Percentiles rank a stretch among this genome's conserved stretches.
These are phyloP conservation scores for Strobilomyces dryophilus DNA, from an alignment of 768 basidiomycete genomes.

Conservation along the genomic window DNA sequence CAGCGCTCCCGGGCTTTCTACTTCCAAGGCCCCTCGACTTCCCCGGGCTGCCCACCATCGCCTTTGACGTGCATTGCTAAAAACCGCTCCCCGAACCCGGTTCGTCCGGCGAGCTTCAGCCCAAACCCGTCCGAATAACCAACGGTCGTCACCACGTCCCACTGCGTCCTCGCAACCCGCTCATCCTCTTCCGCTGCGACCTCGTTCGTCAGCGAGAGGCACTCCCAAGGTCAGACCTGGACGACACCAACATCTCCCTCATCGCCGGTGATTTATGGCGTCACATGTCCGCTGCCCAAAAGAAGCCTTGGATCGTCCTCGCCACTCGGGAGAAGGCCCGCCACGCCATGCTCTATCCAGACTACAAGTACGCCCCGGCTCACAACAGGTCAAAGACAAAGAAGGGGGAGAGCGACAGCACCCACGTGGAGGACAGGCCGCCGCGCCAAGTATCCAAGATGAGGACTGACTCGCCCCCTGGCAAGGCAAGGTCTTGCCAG, in stretches of 20 bases:
- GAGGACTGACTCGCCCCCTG: neutral
- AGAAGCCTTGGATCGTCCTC: slow-evolving; percentile 47
- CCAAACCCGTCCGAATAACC: slow-evolving; percentile 11
- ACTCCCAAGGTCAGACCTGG: slow-evolving; percentile 50
- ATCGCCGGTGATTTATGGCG: slow-evolving; percentile 67
- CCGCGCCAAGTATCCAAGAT: slow-evolving; percentile 10
- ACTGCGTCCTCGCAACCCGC: slow-evolving; percentile 72
- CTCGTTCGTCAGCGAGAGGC: slow-evolving; percentile 60
- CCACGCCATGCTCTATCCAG: slow-evolving; percentile 40
- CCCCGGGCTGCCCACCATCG: neutral
- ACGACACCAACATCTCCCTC: slow-evolving; percentile 66
- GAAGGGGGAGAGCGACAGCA: slow-evolving; percentile 15
- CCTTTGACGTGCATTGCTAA: neutral
- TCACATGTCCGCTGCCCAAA: slow-evolving; percentile 43
- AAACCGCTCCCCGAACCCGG: slow-evolving; percentile 27
- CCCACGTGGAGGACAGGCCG: slow-evolving; percentile 5
- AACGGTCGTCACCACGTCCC: slow-evolving; percentile 49
- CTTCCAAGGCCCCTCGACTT: slow-evolving; percentile 7
- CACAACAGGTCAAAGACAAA: slow-evolving; percentile 18
- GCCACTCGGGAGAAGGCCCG: slow-evolving; percentile 45
- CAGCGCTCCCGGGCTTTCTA: slow-evolving; percentile 7
- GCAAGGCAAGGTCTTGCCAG: slow-evolving; percentile 5
- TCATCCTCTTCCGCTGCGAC: slow-evolving; percentile 76
- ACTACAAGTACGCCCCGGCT: slow-evolving; percentile 39
- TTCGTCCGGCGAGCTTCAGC: slow-evolving; percentile 16